Percentiles rank a stretch among this genome's conserved stretches.
Evolutionary conservation across 805 yeast species (phyloP).

Genomic region (Metschnikowia picachoensis): DNA sequence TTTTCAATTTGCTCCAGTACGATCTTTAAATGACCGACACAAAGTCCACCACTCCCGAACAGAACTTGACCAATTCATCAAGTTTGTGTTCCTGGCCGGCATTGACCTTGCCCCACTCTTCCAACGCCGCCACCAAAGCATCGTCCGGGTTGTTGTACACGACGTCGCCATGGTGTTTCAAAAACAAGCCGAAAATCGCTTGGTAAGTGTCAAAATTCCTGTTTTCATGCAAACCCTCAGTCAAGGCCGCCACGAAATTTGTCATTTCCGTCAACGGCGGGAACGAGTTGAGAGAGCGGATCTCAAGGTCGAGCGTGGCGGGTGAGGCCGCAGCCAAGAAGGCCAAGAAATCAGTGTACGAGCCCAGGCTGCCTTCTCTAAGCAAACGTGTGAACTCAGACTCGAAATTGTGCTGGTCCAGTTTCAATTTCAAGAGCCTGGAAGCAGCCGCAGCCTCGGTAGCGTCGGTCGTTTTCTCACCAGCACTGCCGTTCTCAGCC

Average conservation of each 20-base stretch:
- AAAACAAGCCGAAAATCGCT: conserved; percentile 72
- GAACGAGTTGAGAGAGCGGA: conserved; percentile 66
- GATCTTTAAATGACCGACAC: conserved; percentile 38
- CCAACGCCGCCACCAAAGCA: conserved; percentile 43
- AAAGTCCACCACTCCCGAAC: conserved; percentile 73
- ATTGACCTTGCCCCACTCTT: conserved; percentile 46
- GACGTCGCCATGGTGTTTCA: conserved; percentile 81
- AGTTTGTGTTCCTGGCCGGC: conserved; percentile 42
- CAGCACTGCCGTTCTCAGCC: conserved; percentile 33
- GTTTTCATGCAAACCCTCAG: conserved; percentile 52
- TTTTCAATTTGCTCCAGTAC: not conserved
- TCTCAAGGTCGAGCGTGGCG: conserved; percentile 76
- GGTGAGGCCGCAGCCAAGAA: conserved; percentile 65
- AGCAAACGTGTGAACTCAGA: conserved; percentile 66
- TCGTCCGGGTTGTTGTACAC: conserved; percentile 40
- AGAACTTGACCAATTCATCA: conserved; percentile 70
- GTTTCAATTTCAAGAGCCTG: conserved; percentile 31
- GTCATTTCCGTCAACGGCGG: conserved; percentile 67
- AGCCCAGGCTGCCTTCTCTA: conserved; percentile 44
- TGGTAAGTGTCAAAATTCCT: conserved; percentile 72
- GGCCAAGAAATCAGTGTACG: conserved; percentile 47
- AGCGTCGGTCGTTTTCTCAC: not conserved
- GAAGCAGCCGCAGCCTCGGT: conserved; percentile 21
- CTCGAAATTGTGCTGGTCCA: conserved; percentile 53
- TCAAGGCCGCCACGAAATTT: conserved; percentile 63